Conservation (phyloP, 495 filamentous ascomycete genomes). For the Aspergillus baeticus region DNA sequence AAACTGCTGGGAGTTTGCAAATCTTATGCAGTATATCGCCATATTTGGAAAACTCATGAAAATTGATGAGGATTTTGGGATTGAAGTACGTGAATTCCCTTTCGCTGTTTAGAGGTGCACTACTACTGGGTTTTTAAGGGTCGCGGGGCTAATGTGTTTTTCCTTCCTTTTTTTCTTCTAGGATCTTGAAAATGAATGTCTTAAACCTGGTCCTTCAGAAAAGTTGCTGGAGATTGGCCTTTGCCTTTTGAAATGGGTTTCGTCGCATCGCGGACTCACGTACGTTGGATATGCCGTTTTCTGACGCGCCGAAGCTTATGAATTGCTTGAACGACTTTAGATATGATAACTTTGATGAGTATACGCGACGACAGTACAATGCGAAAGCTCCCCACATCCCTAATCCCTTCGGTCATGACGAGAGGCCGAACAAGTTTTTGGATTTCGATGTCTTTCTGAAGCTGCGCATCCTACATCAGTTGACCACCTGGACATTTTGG, state of each 20-base stretch:
- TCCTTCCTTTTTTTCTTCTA: slow-evolving; percentile 29
- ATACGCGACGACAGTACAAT: slow-evolving; percentile 85
- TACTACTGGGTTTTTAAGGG: not conserved
- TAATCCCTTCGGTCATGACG: slow-evolving; percentile 86
- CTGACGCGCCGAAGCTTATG: slow-evolving; percentile 1
- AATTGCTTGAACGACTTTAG: slow-evolving; percentile 39
- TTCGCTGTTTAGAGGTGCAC: not conserved
- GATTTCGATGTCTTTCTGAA: slow-evolving; percentile 84
- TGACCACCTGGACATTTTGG: slow-evolving; percentile 87
- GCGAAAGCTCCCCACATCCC: slow-evolving; percentile 69
- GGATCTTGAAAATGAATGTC: slow-evolving; percentile 87
- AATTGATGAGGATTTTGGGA: slow-evolving; percentile 79
- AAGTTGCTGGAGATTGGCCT: slow-evolving; percentile 81
- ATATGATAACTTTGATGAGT: slow-evolving; percentile 88
- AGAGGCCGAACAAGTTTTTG: slow-evolving; percentile 67
- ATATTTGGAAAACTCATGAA: slow-evolving; percentile 87
- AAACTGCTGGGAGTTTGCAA: slow-evolving; percentile 94
- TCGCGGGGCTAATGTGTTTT: not conserved
- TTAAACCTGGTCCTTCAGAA: slow-evolving; percentile 71
- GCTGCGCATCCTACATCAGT: slow-evolving; percentile 84
- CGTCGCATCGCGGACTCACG: slow-evolving; percentile 89
- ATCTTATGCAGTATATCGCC: slow-evolving; percentile 88
- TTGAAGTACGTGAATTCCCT: slow-evolving; percentile 63
- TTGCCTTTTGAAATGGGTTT: slow-evolving; percentile 85
- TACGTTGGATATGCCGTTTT: slow-evolving; percentile 45